phyloP scores from a whole-genome alignment of 257 asterid genomes.

The Solanum appendiculatum region DNA sequence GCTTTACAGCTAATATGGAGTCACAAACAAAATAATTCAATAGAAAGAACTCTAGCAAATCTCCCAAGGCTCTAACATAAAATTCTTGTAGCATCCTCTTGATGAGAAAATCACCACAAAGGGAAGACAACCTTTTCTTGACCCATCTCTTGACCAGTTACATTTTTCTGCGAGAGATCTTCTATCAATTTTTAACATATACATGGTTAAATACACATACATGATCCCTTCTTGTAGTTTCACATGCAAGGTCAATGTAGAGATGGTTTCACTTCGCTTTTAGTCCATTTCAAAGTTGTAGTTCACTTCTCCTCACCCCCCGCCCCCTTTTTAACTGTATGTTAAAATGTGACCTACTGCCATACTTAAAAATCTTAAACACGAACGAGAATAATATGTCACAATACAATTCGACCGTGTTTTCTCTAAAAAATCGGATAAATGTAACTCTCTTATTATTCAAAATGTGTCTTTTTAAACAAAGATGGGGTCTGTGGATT shows the following conservation, averaged over 20 bases:
- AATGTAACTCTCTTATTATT: neutral
- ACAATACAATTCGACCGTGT: neutral
- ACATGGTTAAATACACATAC: neutral
- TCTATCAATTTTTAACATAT: neutral
- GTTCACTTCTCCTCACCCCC: neutral
- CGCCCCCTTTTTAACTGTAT: neutral
- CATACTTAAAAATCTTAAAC: neutral
- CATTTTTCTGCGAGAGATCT: neutral
- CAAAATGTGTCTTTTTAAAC: neutral
- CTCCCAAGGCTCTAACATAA: neutral
- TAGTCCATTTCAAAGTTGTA: neutral
- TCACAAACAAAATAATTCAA: neutral
- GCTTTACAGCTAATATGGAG: neutral
- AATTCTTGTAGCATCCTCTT: neutral
- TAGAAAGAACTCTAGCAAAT: neutral
- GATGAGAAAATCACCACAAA: neutral
- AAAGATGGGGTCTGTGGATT: neutral
- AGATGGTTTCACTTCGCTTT: neutral
- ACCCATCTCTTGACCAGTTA: neutral
- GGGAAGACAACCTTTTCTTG: neutral
- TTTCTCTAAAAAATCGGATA: neutral
- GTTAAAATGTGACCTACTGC: neutral
- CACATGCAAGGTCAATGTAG: neutral
- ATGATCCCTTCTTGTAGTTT: neutral
- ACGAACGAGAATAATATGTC: too few species aligned